Evolutionary conservation across 257 asterid species (phyloP).

Genomic region (Jasminum sambac): DNA sequence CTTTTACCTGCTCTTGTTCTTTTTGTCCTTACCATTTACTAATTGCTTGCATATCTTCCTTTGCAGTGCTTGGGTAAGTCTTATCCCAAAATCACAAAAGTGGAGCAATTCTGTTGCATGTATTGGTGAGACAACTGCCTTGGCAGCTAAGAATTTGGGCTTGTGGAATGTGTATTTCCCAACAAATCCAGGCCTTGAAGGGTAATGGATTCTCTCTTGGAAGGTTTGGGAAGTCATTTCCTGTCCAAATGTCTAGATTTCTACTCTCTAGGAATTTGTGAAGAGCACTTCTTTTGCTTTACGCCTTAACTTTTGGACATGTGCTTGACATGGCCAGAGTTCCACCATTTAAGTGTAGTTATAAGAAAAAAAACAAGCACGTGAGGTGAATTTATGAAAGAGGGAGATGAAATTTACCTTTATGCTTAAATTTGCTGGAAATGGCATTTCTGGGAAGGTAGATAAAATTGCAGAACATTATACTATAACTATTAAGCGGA

Average conservation of each 20-base stretch:
- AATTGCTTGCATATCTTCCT: slow-evolving; percentile 17
- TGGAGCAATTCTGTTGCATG: slow-evolving; percentile 77
- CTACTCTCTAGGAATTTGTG: neutral
- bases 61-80: slow-evolving; percentile 67
- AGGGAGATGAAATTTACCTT: neutral
- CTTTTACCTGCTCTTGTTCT: neutral
- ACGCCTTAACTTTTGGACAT: neutral
- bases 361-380: too few species aligned
- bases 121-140: slow-evolving; percentile 88
- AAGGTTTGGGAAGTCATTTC: neutral
- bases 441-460: neutral
- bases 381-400: neutral
- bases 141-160: slow-evolving; percentile 65
- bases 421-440: neutral
- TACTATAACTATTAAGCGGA: neutral
- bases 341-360: neutral
- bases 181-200: slow-evolving; percentile 69
- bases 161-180: slow-evolving; percentile 64
- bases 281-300: neutral
- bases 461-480: neutral
- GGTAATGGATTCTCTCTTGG: slow-evolving; percentile 42
- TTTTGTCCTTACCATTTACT: slow-evolving; percentile 4
- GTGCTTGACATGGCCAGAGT: neutral
- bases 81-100: slow-evolving; percentile 45
- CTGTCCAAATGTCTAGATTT: neutral